Base-by-base conservation (phyloP, 805 yeast species). In the Wickerhamiella lipophila region DNA sequence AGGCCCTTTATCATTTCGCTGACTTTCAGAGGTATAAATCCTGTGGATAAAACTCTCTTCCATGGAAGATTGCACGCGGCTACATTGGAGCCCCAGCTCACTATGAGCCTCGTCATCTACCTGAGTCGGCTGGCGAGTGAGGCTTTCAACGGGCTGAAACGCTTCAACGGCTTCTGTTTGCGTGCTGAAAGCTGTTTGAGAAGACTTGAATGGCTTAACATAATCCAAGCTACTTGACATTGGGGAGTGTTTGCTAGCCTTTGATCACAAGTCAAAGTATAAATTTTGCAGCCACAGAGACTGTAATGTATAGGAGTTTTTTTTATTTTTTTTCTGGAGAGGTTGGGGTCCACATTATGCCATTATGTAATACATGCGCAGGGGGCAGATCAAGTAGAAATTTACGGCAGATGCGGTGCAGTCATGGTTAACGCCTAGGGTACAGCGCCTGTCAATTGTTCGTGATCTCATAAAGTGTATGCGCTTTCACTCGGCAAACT, bases 21-120 rank as follows among this genome's bases (percentile, higher is more conserved):
- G 11, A 11, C 27, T 29, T 8, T 42, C 46, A 19, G 25, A n/a
- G 7, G 47, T 23, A 9, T 34, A 25, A 13, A 34, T 36, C 22
- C 47, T 36, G 32, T 44, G 47, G n/a, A 44, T 27, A 15, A 44
- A 25, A 19, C 34, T 29, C 15, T 44, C 47, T 29, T 44, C 47
- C 3, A 44, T 21, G 18, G 32, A 19, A 11, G 41, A 22, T 12
- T 44, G 21, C 9, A 34, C 23, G 5, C 47, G 30, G 32, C 40
- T 44, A n/a, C 34, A 22, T 16, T 36, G 30, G 12, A 40, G 43
- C 6, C 19, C 26, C 9, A 36, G 18, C 11, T n/a, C 30, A 13
- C 21, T 23, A 22, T 35, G 27, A 9, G 6, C 23, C 22, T 26
- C 30, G 15, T 44, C 47, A 23, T 44, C 47, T 19, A 22, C 22